phyloP scores from a whole-genome alignment of 2,329 filamentous ascomycete species.

The Alternaria panax region DNA sequence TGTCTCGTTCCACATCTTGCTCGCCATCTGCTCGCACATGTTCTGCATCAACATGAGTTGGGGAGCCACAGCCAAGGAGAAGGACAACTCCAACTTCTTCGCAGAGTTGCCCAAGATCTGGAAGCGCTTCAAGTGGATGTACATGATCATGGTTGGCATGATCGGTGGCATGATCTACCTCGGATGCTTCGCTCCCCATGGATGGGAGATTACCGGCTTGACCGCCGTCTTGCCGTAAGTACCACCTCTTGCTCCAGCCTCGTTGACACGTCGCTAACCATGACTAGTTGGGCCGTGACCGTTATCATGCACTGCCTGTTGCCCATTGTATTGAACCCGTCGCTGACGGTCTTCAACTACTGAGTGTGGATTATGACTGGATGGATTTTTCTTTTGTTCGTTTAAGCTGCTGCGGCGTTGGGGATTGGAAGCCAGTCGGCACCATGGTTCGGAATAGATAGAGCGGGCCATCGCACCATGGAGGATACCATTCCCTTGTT shows the following conservation, averaged over 20 bases:
- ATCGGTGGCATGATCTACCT: constrained; percentile 70
- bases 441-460: constrained; percentile 10
- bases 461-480: constrained; percentile 10
- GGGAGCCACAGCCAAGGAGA: constrained; percentile 84
- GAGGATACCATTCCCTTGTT: constrained; percentile 3
- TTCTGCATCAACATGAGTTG: constrained; percentile 85
- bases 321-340: constrained; percentile 75
- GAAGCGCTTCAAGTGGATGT: constrained; percentile 73
- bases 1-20: constrained; percentile 78
- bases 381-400: constrained; percentile 13
- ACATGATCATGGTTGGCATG: constrained; percentile 69
- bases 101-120: constrained; percentile 82
- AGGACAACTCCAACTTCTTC: constrained; percentile 83
- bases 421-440: constrained; percentile 17
- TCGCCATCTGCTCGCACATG: constrained; percentile 81
- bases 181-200: constrained; percentile 71
- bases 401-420: constrained; percentile 6
- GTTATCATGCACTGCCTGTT: constrained; percentile 71
- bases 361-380: constrained; percentile 48
- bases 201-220: constrained; percentile 55
- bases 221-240: constrained; percentile 72
- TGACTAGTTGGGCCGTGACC: constrained; percentile 65
- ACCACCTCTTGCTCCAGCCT: not conserved
- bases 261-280: constrained; percentile 3
- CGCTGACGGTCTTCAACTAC: constrained; percentile 79